A percentile compares a stretch with the other conserved stretches of the same genome.
phyloP scores from a whole-genome alignment of 805 yeast genomes.

The Barnettozyma siamensis region DNA sequence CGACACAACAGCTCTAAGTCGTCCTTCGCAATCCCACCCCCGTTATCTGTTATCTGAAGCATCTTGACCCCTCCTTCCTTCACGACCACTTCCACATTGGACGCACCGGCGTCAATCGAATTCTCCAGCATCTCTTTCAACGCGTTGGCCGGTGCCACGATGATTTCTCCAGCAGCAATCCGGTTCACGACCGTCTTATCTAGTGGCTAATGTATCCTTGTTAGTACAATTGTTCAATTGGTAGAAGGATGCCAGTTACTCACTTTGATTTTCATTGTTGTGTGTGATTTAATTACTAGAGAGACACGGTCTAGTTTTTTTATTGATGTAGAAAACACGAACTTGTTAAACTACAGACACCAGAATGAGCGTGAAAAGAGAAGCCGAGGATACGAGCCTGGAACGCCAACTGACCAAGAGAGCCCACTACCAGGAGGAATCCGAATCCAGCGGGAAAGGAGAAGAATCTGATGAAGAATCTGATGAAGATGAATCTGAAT shows the following conservation, averaged over 20 bases:
- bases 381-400: background rate
- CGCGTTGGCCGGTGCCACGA: slow-evolving; percentile 91
- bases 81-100: slow-evolving; percentile 70
- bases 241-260: background rate
- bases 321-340: background rate
- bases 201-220: slow-evolving; percentile 37
- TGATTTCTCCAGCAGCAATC: slow-evolving; percentile 97
- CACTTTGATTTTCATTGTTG: slow-evolving; percentile 2
- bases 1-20: slow-evolving; percentile 82
- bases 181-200: slow-evolving; percentile 73
- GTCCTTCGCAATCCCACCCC: slow-evolving; percentile 66
- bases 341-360: background rate
- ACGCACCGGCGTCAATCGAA: slow-evolving; percentile 79
- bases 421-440: slow-evolving; percentile 2
- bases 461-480: slow-evolving; percentile 11
- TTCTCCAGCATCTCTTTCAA: slow-evolving; percentile 90
- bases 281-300: too few species aligned
- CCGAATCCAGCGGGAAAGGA: slow-evolving; percentile 3
- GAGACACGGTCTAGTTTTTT: background rate
- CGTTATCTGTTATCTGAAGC: slow-evolving; percentile 86
- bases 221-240: slow-evolving; percentile 3
- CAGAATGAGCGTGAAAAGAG: slow-evolving; percentile 3
- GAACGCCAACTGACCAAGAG: background rate
- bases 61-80: slow-evolving; percentile 90
- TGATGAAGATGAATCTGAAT: slow-evolving; percentile 12